Conservation (phyloP, 768 basidiomycete species). For the Termitomyces sp. region DNA sequence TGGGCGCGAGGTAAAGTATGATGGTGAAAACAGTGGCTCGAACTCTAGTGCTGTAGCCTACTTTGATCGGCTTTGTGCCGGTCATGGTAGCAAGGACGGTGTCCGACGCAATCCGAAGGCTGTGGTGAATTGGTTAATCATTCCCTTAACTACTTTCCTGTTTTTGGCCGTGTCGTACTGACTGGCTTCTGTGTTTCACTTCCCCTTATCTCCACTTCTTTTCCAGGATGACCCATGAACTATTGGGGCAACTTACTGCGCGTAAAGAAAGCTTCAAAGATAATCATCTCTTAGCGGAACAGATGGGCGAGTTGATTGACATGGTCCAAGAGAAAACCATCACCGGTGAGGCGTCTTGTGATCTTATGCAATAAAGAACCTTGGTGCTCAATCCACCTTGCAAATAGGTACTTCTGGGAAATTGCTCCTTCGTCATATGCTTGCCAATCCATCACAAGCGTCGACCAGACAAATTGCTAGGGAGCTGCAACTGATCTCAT, state of each 20-base stretch:
- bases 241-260: constrained; percentile 73
- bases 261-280: constrained; percentile 52
- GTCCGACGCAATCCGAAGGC: constrained; percentile 58
- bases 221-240: constrained; percentile 83
- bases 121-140: constrained; percentile 80
- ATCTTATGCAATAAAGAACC: neutral
- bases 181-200: constrained; percentile 6
- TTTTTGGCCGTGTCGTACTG: constrained; percentile 11
- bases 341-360: constrained; percentile 51
- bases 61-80: constrained; percentile 71
- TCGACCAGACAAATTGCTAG: constrained; percentile 42
- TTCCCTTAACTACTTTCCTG: neutral
- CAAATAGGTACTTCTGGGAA: constrained; percentile 74
- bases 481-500: constrained; percentile 47
- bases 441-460: constrained; percentile 42
- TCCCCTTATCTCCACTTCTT: neutral
- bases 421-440: constrained; percentile 68
- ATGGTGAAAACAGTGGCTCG: constrained; percentile 42
- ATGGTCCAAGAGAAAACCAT: constrained; percentile 64
- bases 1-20: constrained; percentile 58
- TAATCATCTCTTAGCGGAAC: constrained; percentile 57
- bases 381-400: constrained; percentile 11
- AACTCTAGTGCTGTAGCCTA: constrained; percentile 62
- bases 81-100: constrained; percentile 7
- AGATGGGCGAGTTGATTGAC: constrained; percentile 78